Conservation (phyloP, 1,284 basidiomycete genomes). For the Albatrellus sp. region DNA sequence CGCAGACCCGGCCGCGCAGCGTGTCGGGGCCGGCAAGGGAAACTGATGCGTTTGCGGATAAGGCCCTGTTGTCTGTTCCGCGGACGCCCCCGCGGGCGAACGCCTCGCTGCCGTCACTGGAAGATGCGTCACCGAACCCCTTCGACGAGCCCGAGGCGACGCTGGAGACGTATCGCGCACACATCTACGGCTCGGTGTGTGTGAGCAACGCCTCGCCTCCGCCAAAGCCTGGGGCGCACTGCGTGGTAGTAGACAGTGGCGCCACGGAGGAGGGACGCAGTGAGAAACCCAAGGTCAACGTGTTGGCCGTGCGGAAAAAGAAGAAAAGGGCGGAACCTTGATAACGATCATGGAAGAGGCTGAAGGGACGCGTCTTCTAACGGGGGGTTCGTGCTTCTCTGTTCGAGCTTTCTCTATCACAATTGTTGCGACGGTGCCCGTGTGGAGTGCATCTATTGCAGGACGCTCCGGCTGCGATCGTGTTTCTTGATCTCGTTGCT, state of each 20-base stretch:
- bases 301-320: slow-evolving; percentile 50
- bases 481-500: no score
- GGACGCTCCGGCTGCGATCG: no score
- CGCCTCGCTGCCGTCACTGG: slow-evolving; percentile 17
- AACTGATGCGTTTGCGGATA: background rate
- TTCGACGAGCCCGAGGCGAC: slow-evolving; percentile 52
- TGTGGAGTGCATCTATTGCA: no score
- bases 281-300: slow-evolving; percentile 29
- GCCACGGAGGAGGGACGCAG: slow-evolving; percentile 10
- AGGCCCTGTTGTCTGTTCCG: slow-evolving; percentile 17
- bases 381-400: no score
- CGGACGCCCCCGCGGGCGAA: slow-evolving; percentile 34
- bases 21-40: background rate
- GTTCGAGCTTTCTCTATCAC: no score
- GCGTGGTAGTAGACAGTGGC: slow-evolving; percentile 5
- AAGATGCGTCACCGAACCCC: slow-evolving; percentile 49
- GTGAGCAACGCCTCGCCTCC: slow-evolving; percentile 33
- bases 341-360: background rate
- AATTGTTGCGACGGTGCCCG: no score
- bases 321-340: slow-evolving; percentile 27
- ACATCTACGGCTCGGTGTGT: slow-evolving; percentile 41
- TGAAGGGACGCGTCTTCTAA: no score
- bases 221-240: slow-evolving; percentile 9
- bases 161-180: slow-evolving; percentile 39
- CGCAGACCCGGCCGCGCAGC: background rate